Conservation (phyloP, 1,284 basidiomycete species). For the Leccinum brunneo-olivaceum region DNA sequence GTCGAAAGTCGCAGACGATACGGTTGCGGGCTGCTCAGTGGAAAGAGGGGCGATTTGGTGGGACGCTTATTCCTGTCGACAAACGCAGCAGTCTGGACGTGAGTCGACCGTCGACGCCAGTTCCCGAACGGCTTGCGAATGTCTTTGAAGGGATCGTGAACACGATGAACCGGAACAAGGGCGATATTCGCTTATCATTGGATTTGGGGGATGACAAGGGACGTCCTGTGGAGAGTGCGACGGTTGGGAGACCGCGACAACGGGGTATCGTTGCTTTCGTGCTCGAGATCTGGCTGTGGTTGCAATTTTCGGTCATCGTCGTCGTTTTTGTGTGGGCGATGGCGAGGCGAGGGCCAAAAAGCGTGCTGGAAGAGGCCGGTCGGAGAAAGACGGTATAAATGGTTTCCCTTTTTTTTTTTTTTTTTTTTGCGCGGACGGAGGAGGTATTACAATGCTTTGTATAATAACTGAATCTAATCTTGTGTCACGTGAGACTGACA, state of each 20-base stretch:
- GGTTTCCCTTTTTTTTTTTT: constrained; percentile 2
- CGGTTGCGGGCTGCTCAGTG: constrained; percentile 39
- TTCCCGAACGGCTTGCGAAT: constrained; percentile 32
- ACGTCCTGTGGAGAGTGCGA: constrained; percentile 2
- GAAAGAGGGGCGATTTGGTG: constrained; percentile 38
- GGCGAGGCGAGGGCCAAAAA: constrained; percentile 67
- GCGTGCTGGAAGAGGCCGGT: constrained; percentile 51
- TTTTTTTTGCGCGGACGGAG: constrained; percentile 6
- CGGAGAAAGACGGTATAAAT: constrained; percentile 30
- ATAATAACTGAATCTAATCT: too few relatives aligned
- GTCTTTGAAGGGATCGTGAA: constrained; percentile 40
- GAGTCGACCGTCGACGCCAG: constrained; percentile 26
- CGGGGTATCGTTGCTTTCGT: constrained; percentile 44
- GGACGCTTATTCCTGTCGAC: constrained; percentile 22
- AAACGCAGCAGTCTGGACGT: constrained; percentile 11
- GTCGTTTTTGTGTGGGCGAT: constrained; percentile 71
- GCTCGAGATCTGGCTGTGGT: constrained; percentile 72
- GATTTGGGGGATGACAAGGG: constrained; percentile 12
- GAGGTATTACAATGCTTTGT: too few relatives aligned
- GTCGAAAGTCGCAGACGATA: constrained; percentile 40
- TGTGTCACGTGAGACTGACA: too few relatives aligned
- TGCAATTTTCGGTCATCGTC: constrained; percentile 68
- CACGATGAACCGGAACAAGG: constrained; percentile 28
- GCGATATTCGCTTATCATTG: constrained; percentile 9
- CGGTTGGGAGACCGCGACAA: constrained; percentile 13